phyloP scores from a whole-genome alignment of 2,329 filamentous ascomycete genomes.

The Teratosphaeria pseudoeucalypti region DNA sequence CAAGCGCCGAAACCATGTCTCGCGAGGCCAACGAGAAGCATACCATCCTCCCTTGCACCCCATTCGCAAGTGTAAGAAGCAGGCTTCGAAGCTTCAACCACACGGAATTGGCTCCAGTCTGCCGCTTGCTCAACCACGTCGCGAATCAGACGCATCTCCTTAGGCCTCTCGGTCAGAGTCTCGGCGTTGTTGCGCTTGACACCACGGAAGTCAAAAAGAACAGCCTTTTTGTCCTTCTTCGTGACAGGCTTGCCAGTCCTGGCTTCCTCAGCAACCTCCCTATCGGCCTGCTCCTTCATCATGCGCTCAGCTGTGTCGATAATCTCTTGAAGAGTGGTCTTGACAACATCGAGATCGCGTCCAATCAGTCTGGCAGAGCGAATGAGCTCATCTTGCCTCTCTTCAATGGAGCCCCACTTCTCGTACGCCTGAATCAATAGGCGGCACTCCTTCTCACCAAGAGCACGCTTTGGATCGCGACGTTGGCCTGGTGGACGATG shows the following conservation, averaged over 20 bases:
- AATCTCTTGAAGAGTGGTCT: slow-evolving; percentile 65
- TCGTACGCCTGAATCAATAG: slow-evolving; percentile 86
- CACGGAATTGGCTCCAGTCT: slow-evolving; percentile 71
- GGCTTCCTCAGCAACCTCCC: slow-evolving; percentile 54
- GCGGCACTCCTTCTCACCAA: slow-evolving; percentile 85
- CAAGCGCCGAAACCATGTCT: slow-evolving; percentile 93
- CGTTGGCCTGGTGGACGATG: slow-evolving; percentile 38
- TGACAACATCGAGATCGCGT: slow-evolving; percentile 72
- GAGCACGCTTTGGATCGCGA: slow-evolving; percentile 73
- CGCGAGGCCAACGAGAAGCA: slow-evolving; percentile 90
- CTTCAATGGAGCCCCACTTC: slow-evolving; percentile 80
- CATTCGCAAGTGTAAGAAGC: slow-evolving; percentile 86
- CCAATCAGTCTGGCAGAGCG: slow-evolving; percentile 75
- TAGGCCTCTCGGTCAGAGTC: slow-evolving; percentile 82
- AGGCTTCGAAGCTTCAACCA: slow-evolving; percentile 83
- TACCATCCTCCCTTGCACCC: slow-evolving; percentile 89
- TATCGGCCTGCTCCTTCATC: slow-evolving; percentile 60
- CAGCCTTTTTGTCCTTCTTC: slow-evolving; percentile 96
- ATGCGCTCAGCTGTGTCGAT: slow-evolving; percentile 60
- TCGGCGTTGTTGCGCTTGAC: slow-evolving; percentile 94
- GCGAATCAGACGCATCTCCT: slow-evolving; percentile 75
- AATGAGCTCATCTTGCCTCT: slow-evolving; percentile 77
- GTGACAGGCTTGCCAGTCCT: slow-evolving; percentile 69
- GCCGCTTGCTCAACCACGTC: slow-evolving; percentile 54
- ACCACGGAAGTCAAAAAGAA: slow-evolving; percentile 86